Evolutionary conservation across 257 asterid species (phyloP), one percentile per base, ranked within the genome.

Genomic region (Salvia hispanica): DNA sequence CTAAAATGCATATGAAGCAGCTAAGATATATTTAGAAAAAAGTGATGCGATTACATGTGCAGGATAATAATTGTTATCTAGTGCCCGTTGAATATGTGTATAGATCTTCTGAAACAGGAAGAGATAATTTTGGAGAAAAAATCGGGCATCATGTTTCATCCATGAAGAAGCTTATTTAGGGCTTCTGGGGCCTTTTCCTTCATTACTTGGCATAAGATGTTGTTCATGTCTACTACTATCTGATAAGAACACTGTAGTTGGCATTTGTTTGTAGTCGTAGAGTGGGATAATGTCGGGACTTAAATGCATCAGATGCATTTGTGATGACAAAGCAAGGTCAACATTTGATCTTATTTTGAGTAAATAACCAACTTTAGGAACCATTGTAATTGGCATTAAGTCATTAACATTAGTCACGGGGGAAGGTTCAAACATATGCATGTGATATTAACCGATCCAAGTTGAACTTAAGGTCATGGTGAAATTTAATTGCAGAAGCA

Each of bases 401-500:
- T 58, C 40, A 34, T 25, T 25, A 2, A 25, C 31, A 25, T 2
- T 47, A 14, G 5, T 54, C 40, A 42, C 16, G 28, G 33, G 58
- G 59, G 69, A 33, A 42, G 50, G n/a, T 55, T 68, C 40, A 40
- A 62, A 58, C 43, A 6, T 10, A 58, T 62, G 59, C 31, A 9
- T 36, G 55, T 45, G 67, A 62, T 74, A 6, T 25, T 4, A 34
- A 1, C 31, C 69, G 73, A 66, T 74, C 11, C 48, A 63, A 47
- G n/a, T 69, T 44, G 28, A 69, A 15, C 14, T 67, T 6, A 45
- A 33, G 14, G 47, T 66, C 28, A 53, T 53, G 10, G 51, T 72
- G 18, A 34, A 46, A n/a, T 60, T 65, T 45, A 45, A 72, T 25
- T 74, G 73, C 89, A 93, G 97, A 93, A 80, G 82, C 99, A 93